These are phyloP conservation scores for Pseudogymnoascus sp. DNA, from an alignment of 2,329 filamentous ascomycete species.

Conservation along the genomic window DNA sequence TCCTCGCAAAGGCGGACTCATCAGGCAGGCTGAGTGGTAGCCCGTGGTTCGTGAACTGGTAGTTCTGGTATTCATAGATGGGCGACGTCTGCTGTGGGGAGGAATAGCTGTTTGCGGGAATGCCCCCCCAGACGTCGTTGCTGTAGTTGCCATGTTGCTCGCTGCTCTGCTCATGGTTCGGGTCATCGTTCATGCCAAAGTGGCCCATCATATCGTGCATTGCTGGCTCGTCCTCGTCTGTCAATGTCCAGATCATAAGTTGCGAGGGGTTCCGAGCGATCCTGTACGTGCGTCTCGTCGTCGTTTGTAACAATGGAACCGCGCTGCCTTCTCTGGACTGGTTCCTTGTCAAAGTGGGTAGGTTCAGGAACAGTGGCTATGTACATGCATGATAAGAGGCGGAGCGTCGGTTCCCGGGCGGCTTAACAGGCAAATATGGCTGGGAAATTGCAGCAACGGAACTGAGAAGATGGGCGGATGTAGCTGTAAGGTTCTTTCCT, in stretches of 20 bases:
- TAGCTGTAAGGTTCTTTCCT: neutral
- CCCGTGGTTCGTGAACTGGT: slow-evolving; percentile 53
- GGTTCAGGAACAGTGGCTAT: neutral
- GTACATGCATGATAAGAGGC: neutral
- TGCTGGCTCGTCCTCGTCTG: slow-evolving; percentile 11
- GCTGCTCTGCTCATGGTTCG: slow-evolving; percentile 29
- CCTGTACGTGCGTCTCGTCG: neutral
- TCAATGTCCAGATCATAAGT: neutral
- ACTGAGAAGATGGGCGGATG: neutral
- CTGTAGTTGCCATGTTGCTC: slow-evolving; percentile 39
- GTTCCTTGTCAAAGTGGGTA: neutral
- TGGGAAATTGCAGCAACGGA: neutral
- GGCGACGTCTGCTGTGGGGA: slow-evolving; percentile 59
- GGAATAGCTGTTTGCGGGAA: slow-evolving; percentile 34
- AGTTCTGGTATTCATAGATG: slow-evolving; percentile 60
- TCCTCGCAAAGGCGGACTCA: slow-evolving; percentile 46
- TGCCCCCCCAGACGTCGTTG: slow-evolving; percentile 48
- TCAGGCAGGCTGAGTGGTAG: slow-evolving; percentile 54
- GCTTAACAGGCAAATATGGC: neutral
- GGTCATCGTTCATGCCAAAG: slow-evolving; percentile 30
- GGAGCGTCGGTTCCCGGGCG: neutral
- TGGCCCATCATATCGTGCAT: slow-evolving; percentile 33
- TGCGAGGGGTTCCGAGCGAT: neutral
- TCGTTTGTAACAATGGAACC: neutral
- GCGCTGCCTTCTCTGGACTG: neutral